These are phyloP conservation scores for Backusella parvicylindrica DNA, from an alignment of 192 early-diverging fungal genomes.

Conservation along the genomic window DNA sequence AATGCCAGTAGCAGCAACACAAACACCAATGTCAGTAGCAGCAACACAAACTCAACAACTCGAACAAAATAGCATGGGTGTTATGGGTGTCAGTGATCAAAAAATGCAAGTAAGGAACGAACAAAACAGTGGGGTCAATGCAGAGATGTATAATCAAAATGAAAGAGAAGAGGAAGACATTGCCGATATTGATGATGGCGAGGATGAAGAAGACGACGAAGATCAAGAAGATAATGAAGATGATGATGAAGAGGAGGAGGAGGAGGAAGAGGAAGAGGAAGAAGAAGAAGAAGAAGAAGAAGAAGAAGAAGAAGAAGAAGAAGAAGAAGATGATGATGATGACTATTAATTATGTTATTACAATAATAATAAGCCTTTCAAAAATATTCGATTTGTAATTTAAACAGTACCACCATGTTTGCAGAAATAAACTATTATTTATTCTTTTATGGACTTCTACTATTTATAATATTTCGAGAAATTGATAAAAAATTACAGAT, in stretches of 20 bases:
- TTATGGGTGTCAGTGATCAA: not conserved
- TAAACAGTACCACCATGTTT: not conserved
- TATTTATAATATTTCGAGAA: no score
- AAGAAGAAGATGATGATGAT: not conserved
- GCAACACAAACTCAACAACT: not conserved
- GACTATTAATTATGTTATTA: not conserved
- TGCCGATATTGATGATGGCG: not conserved
- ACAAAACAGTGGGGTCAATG: not conserved
- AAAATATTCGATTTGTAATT: not conserved
- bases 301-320: not conserved
- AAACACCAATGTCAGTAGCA: not conserved
- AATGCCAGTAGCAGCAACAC: not conserved
- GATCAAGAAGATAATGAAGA: not conserved
- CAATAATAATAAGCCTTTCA: not conserved
- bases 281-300: not conserved
- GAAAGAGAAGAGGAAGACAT: not conserved
- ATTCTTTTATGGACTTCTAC: not conserved
- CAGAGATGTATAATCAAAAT: not conserved
- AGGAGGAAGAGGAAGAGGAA: not conserved
- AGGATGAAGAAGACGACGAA: not conserved
- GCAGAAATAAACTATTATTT: not conserved
- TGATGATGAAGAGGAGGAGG: not conserved
- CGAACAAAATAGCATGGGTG: not conserved
- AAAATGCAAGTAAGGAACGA: not conserved
- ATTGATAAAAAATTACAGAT: no score